phyloP scores from a whole-genome alignment of 768 basidiomycete genomes.

The Candolleomyces eurysporus region DNA sequence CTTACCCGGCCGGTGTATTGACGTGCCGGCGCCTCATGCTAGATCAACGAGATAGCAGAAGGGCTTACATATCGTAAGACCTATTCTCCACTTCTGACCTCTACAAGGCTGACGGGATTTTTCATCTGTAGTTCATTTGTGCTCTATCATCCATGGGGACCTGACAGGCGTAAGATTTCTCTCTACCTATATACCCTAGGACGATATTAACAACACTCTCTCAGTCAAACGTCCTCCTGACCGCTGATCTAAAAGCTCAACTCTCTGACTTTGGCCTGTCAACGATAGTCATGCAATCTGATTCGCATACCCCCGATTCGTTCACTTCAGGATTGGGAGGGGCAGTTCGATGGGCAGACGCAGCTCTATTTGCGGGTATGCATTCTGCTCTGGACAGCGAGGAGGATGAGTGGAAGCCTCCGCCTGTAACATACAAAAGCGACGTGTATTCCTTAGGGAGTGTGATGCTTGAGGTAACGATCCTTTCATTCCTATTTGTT shows the following conservation, averaged over 20 bases:
- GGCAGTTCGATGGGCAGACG: constrained; percentile 47
- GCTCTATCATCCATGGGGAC: constrained; percentile 41
- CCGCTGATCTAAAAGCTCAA: constrained; percentile 37
- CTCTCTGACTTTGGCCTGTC: constrained; percentile 50
- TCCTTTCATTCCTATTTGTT: too few relatives aligned
- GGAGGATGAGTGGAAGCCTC: constrained; percentile 23
- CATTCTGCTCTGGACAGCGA: constrained; percentile 19
- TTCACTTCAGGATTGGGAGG: constrained; percentile 40
- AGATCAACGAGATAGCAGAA: constrained; percentile 39
- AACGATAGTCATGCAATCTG: constrained; percentile 32
- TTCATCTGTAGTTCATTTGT: constrained; percentile 30
- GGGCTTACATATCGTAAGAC: constrained; percentile 38
- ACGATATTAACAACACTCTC: neutral
- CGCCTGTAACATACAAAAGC: constrained; percentile 9
- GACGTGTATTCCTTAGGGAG: too few relatives aligned
- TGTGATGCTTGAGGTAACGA: too few relatives aligned
- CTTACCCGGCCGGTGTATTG: neutral
- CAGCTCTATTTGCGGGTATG: constrained; percentile 29
- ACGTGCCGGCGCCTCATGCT: neutral
- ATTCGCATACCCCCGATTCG: constrained; percentile 23
- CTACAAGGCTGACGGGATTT: neutral
- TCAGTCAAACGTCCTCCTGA: constrained; percentile 47
- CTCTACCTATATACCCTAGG: neutral
- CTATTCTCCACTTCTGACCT: neutral
- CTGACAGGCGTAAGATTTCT: constrained; percentile 35